Base-by-base conservation (phyloP, 768 basidiomycete genomes). In the Collybia nuda region DNA sequence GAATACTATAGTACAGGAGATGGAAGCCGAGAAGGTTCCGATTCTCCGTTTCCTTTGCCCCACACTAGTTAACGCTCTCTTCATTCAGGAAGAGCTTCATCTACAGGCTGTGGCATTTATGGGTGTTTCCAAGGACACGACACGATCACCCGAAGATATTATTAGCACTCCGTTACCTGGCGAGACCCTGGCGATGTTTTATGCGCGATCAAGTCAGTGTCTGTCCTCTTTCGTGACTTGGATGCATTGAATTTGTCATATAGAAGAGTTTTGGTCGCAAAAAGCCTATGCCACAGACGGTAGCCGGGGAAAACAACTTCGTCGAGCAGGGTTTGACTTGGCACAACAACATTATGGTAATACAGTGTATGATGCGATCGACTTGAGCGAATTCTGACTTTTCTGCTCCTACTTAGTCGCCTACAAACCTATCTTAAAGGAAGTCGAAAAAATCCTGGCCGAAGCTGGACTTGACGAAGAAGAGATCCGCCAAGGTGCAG, bases 391-490 rank as follows among this genome's bases (percentile, higher is more conserved):
- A 3, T 11, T 32, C 3, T 32, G 14, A 32, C 21, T 29, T 22
- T 38, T 26, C 7, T 36, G 24, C 54, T 15, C 9, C 44, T n/a
- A 35, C 40, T 44, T 61, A 90, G 89, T 69, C n/a, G 74, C 72
- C 29, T 96, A 96, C 62, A 90, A 92, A 59, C 93, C 92, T 0
- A 77, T 90, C 5, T 65, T 95, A 15, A 72, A 85, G 54, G 89
- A 94, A 62, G 86, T 93, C 2, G 90, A 92, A 62, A 86, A 79
- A 56, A 93, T 94, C 38, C 66, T 93, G 44, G 81, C 79, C 8
- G 90, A 91, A 57, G 92, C 93, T 0, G 93, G 91, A 0, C 65
- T 94, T 45, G 90, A 94, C 51, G 88, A 89, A 53, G 86, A 89
- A 18, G 90, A 92, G 58, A 88, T 91, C 79, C 75, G 75, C 57